These are phyloP conservation scores for Nigrospora osmanthi DNA, from an alignment of 2,329 filamentous ascomycete species.

Conservation along the genomic window DNA sequence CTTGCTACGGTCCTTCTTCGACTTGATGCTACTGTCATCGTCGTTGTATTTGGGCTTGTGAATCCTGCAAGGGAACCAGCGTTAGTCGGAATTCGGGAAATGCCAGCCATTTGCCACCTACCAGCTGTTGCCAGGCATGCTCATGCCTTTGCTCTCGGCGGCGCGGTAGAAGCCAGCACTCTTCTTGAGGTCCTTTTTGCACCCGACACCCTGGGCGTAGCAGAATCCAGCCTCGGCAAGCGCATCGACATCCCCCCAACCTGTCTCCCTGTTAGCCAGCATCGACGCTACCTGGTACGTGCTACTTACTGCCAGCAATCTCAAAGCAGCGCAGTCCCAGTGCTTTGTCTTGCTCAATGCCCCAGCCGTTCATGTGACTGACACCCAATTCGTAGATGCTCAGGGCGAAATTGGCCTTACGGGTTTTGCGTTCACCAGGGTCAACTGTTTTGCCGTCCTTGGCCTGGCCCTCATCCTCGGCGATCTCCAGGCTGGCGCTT, in stretches of 20 bases:
- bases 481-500: constrained; percentile 71
- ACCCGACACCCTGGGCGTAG: constrained; percentile 87
- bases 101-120: constrained; percentile 37
- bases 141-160: constrained; percentile 90
- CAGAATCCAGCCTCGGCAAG: constrained; percentile 92
- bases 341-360: constrained; percentile 83
- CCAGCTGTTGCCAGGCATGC: constrained; percentile 98
- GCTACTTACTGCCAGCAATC: constrained; percentile 71
- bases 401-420: constrained; percentile 87
- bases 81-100: constrained; percentile 4
- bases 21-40: constrained; percentile 38
- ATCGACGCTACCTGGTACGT: too few relatives aligned
- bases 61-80: constrained; percentile 54
- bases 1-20: constrained; percentile 66
- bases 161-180: constrained; percentile 84
- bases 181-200: constrained; percentile 93
- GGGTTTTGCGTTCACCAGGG: constrained; percentile 65
- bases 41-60: constrained; percentile 92
- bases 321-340: constrained; percentile 91
- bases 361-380: constrained; percentile 97
- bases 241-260: constrained; percentile 92
- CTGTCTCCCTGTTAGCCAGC: constrained; percentile 24
- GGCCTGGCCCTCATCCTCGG: constrained; percentile 65
- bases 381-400: constrained; percentile 96
- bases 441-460: constrained; percentile 59